phyloP scores from a whole-genome alignment of 331 rosid genomes.

The Quercus tomentella region DNA sequence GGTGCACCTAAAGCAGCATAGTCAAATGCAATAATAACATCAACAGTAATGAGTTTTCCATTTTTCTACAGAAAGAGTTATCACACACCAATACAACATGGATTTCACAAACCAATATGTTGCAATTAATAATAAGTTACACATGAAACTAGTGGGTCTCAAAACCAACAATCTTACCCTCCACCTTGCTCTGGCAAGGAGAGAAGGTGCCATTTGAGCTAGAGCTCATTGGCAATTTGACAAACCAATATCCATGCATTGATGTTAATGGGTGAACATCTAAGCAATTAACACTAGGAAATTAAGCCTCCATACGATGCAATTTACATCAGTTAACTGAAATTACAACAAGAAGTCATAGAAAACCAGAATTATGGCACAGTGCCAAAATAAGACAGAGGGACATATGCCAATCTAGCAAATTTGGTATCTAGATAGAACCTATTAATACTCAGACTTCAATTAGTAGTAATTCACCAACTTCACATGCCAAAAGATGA shows the following conservation, averaged over 20 bases:
- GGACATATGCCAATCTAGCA: not conserved
- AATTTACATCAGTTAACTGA: not conserved
- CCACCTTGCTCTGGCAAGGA: too few species aligned
- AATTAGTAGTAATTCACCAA: not conserved
- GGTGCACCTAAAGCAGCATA: not conserved
- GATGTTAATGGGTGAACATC: not conserved
- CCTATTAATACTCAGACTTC: not conserved
- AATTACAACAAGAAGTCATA: not conserved
- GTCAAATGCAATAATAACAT: not conserved
- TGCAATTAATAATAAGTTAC: too few species aligned
- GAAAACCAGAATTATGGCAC: not conserved
- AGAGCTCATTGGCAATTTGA: too few species aligned
- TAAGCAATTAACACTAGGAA: not conserved
- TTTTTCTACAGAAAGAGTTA: not conserved
- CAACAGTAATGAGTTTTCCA: not conserved
- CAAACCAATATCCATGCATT: too few species aligned
- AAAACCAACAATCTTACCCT: too few species aligned
- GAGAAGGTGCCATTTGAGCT: too few species aligned
- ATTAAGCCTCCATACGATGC: conserved; percentile 9
- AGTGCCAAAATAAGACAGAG: not conserved
- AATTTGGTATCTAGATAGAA: not conserved
- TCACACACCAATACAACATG: not conserved
- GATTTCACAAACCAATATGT: too few species aligned
- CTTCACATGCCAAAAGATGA: conserved; percentile 1
- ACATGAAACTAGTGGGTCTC: too few species aligned